A percentile compares a stretch with the other conserved stretches of the same genome.
These are phyloP conservation scores for Limonium bicolor DNA, from an alignment of 148 eudicot genomes.

Conservation along the genomic window DNA sequence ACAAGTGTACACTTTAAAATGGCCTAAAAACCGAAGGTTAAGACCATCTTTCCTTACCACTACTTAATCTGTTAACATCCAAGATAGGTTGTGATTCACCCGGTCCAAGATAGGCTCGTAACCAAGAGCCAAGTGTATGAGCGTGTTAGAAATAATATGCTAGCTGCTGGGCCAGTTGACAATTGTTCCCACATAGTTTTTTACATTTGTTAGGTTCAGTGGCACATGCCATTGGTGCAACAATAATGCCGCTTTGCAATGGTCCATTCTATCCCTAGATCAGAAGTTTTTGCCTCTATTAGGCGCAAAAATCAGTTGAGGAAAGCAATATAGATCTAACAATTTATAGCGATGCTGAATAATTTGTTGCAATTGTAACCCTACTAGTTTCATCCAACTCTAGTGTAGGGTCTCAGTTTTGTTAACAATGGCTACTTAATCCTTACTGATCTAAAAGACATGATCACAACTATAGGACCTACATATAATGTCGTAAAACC, in stretches of 20 bases:
- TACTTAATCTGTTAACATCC: conserved; percentile 54
- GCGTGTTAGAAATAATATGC: conserved; percentile 40
- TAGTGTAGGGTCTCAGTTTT: conserved; percentile 3
- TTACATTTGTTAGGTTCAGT: background rate
- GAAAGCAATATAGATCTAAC: too few species aligned
- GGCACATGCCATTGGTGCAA: too few species aligned
- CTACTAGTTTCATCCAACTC: background rate
- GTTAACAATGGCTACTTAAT: conserved; percentile 13
- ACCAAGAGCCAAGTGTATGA: too few species aligned
- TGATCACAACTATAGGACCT: too few species aligned
- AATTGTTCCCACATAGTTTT: background rate
- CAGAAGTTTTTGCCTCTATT: too few species aligned
- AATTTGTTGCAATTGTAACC: too few species aligned
- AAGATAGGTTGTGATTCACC: conserved; percentile 56
- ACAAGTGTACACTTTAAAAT: conserved; percentile 39
- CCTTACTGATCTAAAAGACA: conserved; percentile 11
- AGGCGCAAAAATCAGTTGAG: too few species aligned
- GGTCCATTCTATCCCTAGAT: too few species aligned
- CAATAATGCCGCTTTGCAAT: too few species aligned
- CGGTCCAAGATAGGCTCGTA: conserved; percentile 57
- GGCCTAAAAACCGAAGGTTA: conserved; percentile 38
- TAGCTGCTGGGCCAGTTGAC: background rate
- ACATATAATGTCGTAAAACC: too few species aligned
- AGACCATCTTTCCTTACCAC: conserved; percentile 43
- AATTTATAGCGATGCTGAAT: too few species aligned